These are phyloP conservation scores for Panicum hallii DNA, from an alignment of 202 grass and related monocot genomes.

Conservation along the genomic window DNA sequence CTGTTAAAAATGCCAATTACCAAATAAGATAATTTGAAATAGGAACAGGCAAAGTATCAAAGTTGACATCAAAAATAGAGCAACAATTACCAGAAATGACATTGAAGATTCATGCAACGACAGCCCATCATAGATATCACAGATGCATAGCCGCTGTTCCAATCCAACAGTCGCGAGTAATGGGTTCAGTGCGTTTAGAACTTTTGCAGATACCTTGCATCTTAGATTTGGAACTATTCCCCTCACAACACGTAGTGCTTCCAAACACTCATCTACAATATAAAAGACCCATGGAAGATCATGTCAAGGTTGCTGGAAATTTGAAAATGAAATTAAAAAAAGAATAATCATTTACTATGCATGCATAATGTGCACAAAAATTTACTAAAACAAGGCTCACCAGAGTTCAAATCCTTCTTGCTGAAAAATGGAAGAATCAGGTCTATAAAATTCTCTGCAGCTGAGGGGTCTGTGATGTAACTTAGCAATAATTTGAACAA, in stretches of 20 bases:
- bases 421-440: slow-evolving; percentile 88
- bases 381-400: slow-evolving; percentile 48
- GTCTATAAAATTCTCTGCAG: slow-evolving; percentile 66
- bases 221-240: slow-evolving; percentile 73
- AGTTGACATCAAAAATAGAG: slow-evolving; percentile 31
- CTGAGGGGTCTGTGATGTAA: slow-evolving; percentile 65
- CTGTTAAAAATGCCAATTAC: slow-evolving; percentile 47
- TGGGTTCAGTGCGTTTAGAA: slow-evolving; percentile 76
- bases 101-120: slow-evolving; percentile 72
- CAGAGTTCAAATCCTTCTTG: slow-evolving; percentile 69
- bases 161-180: slow-evolving; percentile 73
- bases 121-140: slow-evolving; percentile 70
- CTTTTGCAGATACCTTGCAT: slow-evolving; percentile 57
- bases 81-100: slow-evolving; percentile 65
- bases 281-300: slow-evolving; percentile 16
- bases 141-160: slow-evolving; percentile 78
- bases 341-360: not conserved
- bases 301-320: slow-evolving; percentile 33
- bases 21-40: slow-evolving; percentile 36
- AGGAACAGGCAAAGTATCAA: slow-evolving; percentile 29
- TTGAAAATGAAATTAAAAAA: slow-evolving; percentile 13
- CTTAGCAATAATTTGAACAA: slow-evolving; percentile 85
- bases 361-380: slow-evolving; percentile 42
- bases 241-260: slow-evolving; percentile 72
- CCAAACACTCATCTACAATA: slow-evolving; percentile 75